A percentile compares a stretch with the other conserved stretches of the same genome.
Conservation (phyloP, 163 green algal genomes). For the Picocystis sp. region DNA sequence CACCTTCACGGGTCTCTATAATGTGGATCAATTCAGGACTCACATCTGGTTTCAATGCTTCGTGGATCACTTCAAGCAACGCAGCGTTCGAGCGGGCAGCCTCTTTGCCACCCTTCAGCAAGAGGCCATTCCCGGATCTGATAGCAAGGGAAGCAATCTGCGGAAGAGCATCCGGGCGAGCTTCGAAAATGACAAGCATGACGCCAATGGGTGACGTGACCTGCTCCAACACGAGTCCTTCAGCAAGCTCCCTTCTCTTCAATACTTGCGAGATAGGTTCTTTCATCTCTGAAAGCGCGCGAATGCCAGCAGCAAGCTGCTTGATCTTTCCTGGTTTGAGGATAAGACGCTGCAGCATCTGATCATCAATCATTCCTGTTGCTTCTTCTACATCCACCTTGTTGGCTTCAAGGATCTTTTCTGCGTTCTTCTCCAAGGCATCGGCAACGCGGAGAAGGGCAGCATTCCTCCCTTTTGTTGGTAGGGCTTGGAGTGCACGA, state of each 20-base stretch:
- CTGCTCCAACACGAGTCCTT: conserved; percentile 66
- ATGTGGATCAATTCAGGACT: conserved; percentile 57
- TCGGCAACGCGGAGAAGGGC: conserved; percentile 68
- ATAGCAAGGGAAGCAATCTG: conserved; percentile 77
- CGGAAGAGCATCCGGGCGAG: conserved; percentile 67
- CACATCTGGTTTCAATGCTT: conserved; percentile 28
- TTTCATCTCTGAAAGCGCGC: conserved; percentile 54
- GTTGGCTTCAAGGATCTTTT: conserved; percentile 64
- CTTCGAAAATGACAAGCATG: conserved; percentile 97
- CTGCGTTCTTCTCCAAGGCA: conserved; percentile 50
- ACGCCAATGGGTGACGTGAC: conserved; percentile 80
- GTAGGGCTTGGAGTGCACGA: conserved; percentile 48
- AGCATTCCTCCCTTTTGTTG: conserved; percentile 41
- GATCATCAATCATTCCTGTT: conserved; percentile 33
- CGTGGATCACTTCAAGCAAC: conserved; percentile 38
- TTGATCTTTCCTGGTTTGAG: conserved; percentile 74
- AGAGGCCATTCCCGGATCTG: conserved; percentile 79
- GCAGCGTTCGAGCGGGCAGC: conserved; percentile 60
- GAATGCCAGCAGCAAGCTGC: conserved; percentile 68
- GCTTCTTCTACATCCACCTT: conserved; percentile 45
- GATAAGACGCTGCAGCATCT: conserved; percentile 63
- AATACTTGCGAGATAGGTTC: conserved; percentile 42
- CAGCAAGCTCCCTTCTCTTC: conserved; percentile 38
- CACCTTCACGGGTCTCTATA: conserved; percentile 63
- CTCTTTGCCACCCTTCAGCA: conserved; percentile 97